Percentiles rank a stretch among this genome's conserved stretches.
These are phyloP conservation scores for Thymus quinquecostatus DNA, from an alignment of 257 asterid species.

Conservation along the genomic window DNA sequence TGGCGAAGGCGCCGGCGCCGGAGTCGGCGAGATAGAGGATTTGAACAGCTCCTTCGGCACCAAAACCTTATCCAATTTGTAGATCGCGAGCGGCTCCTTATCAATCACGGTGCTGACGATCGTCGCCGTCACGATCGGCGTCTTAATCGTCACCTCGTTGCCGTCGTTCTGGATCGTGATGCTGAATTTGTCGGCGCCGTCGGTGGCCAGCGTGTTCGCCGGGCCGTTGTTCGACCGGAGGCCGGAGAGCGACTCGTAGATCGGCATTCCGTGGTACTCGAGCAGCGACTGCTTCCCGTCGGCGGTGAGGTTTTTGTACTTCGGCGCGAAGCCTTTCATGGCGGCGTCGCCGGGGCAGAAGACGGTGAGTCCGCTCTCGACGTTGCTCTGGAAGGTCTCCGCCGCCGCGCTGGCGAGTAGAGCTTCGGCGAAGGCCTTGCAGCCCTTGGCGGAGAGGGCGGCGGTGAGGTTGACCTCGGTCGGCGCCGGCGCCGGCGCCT, in stretches of 20 bases:
- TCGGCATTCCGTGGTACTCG: conserved; percentile 64
- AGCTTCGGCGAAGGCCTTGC: conserved; percentile 71
- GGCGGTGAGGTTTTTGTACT: conserved; percentile 52
- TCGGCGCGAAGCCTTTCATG: conserved; percentile 59
- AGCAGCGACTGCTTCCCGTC: conserved; percentile 39
- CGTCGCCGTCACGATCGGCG: conserved; percentile 56
- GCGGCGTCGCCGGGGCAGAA: conserved; percentile 82
- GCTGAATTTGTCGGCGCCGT: conserved; percentile 51
- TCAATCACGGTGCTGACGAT: conserved; percentile 54
- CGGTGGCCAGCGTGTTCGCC: conserved; percentile 66
- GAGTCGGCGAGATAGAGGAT: conserved; percentile 37
- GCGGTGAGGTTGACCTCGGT: conserved; percentile 54
- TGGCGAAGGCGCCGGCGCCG: conserved; percentile 34
- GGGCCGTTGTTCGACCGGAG: conserved; percentile 55
- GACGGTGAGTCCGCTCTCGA: conserved; percentile 63
- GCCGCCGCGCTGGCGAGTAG: conserved; percentile 55
- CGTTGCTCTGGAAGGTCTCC: conserved; percentile 47
- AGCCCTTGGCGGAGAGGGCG: conserved; percentile 68
- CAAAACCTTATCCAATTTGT: conserved; percentile 55
- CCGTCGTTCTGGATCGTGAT: conserved; percentile 65
- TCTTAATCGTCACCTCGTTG: conserved; percentile 48
- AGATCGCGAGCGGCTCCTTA: conserved; percentile 55
- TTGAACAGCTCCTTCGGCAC: conserved; percentile 64
- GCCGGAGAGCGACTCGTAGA: conserved; percentile 51
- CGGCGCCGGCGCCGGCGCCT: conserved; percentile 73